Evolutionary conservation across 2,329 filamentous ascomycete genomes (phyloP).

Genomic region (Coniochaeta sp.): DNA sequence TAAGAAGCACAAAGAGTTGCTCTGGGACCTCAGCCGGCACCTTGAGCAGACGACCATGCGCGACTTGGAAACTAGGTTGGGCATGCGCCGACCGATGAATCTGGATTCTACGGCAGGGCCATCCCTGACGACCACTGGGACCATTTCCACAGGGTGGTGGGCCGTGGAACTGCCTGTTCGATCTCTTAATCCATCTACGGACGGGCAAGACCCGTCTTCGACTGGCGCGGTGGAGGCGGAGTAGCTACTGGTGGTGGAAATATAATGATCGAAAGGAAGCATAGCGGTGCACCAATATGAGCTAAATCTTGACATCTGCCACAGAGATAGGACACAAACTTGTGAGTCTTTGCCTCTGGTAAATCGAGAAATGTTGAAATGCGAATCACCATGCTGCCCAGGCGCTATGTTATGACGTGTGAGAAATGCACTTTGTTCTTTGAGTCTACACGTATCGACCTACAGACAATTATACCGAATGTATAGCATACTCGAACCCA

Average conservation of each 20-base stretch:
- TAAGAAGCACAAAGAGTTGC: conserved; percentile 1
- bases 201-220: neutral
- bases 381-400: too few species aligned
- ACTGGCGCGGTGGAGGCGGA: neutral
- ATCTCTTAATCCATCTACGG: neutral
- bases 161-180: neutral
- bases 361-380: too few species aligned
- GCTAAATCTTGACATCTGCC: too few species aligned
- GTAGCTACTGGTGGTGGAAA: neutral
- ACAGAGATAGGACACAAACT: too few species aligned
- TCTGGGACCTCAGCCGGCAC: neutral
- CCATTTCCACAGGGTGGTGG: neutral
- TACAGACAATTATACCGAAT: too few species aligned
- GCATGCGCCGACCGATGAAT: conserved; percentile 5
- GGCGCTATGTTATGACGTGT: too few species aligned
- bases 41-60: neutral
- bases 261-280: too few species aligned
- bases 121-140: conserved; percentile 8
- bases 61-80: conserved; percentile 6
- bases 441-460: too few species aligned
- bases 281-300: too few species aligned
- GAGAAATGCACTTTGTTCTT: too few species aligned
- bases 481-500: too few species aligned
- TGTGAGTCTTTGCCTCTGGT: too few species aligned
- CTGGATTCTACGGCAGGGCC: conserved; percentile 9